Evolutionary conservation across 2,329 filamentous ascomycete genomes (phyloP).

Genomic region (Tympanopsis confertula): DNA sequence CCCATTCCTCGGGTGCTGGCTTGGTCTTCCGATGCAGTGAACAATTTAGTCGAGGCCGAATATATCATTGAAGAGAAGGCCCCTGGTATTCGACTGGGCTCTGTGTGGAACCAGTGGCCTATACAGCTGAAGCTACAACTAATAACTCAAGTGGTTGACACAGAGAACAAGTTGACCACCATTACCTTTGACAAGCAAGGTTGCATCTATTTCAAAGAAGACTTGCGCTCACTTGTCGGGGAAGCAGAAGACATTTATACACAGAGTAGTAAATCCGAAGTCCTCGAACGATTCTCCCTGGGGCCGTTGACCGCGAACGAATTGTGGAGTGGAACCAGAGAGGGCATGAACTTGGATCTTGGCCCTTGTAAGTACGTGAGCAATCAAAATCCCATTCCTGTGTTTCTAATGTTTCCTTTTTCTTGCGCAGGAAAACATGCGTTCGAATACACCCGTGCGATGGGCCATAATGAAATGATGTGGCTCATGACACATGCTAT

Average conservation of each 20-base stretch:
- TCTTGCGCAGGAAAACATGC: background rate
- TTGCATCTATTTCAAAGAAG: conserved; percentile 14
- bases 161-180: no score
- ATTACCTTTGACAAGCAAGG: background rate
- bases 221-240: conserved; percentile 7
- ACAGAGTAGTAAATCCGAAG: background rate
- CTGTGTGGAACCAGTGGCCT: no score
- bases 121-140: no score
- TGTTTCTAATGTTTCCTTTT: conserved; percentile 8
- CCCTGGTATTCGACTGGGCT: background rate
- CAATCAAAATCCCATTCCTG: conserved; percentile 10
- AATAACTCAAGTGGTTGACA: no score
- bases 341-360: conserved; percentile 12
- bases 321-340: conserved; percentile 4
- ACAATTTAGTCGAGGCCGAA: conserved; percentile 2
- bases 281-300: background rate
- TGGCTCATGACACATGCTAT: conserved; percentile 5
- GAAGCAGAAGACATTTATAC: conserved; percentile 3
- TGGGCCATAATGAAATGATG: background rate
- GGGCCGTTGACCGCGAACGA: background rate
- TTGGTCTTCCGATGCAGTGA: conserved; percentile 3
- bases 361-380: conserved; percentile 13
- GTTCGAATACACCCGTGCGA: background rate
- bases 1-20: conserved; percentile 2
- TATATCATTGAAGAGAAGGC: conserved; percentile 12